A percentile compares a stretch with the other conserved stretches of the same genome.
Conservation (phyloP, 148 eudicot species). For the Bassia scoparia region DNA sequence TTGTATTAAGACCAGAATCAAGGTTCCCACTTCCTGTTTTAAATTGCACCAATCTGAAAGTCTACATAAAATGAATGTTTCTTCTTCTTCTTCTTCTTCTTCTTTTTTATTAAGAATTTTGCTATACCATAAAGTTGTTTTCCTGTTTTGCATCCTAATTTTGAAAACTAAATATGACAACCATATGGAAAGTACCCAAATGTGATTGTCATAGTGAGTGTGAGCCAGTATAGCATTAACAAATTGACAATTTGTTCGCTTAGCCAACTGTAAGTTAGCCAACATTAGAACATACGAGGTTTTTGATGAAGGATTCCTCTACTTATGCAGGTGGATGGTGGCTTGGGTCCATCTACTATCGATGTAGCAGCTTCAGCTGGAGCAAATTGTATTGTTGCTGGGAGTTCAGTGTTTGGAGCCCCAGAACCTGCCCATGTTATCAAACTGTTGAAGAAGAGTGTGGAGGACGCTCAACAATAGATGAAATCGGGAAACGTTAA, state of each 20-base stretch:
- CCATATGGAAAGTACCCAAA: no score
- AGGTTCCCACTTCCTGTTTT: not conserved
- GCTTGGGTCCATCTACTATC: conserved; percentile 88
- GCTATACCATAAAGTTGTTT: not conserved
- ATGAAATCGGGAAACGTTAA: not conserved
- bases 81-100: no score
- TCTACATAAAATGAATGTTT: not conserved
- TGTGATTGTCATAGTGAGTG: not conserved
- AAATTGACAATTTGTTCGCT: no score
- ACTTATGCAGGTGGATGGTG: conserved; percentile 79
- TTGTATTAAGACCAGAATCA: not conserved
- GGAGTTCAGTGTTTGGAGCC: conserved; percentile 93
- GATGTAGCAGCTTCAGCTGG: conserved; percentile 80
- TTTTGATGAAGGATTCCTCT: not conserved
- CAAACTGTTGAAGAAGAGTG: conserved; percentile 63
- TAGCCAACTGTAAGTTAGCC: not conserved
- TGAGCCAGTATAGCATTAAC: no score
- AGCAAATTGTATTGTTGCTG: conserved; percentile 96
- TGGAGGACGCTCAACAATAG: conserved; percentile 42
- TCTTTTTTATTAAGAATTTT: not conserved
- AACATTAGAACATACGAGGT: not conserved
- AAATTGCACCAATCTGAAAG: not conserved
- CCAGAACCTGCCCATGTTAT: conserved; percentile 80
- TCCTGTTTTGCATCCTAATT: not conserved
- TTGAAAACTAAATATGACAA: no score